Evolutionary conservation across 192 early-diverging fungal genomes (phyloP), one percentile per base, ranked within the genome.

Genomic region (Chytriomyces sp.): DNA sequence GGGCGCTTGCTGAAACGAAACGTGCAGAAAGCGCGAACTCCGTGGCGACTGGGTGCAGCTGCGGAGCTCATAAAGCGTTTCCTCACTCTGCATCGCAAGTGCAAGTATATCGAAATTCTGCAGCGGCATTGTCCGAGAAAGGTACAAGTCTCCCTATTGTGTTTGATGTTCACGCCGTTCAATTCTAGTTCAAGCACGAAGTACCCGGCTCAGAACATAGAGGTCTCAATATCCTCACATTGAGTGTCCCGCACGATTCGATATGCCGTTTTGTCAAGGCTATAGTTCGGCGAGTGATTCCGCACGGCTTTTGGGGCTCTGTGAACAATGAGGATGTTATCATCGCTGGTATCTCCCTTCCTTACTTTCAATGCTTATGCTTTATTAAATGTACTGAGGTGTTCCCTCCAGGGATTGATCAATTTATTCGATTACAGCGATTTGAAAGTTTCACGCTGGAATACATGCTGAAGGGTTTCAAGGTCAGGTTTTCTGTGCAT

Each of bases 361-460:
- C 25, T 53, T 59, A 26, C 40, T 33, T 28, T 12, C 52, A 22
- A 12, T 52, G 34, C 2, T 3, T 25, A 25, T 7, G 60, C 40
- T 6, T 34, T 4, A 40, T 33, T 10, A 54, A 26, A 26, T 28
- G 53, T 25, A 5, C 12, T 14, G 65, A 26, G 8, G 25, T 34
- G n/a, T 39, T 41, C 17, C 28, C 3, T 3, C 17, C 52, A 89
- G 88, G 75, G 25, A 66, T 93, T 39, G 80, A 81, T 1, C 73
- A 44, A 19, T 81, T 91, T 39, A 78, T 93, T 8, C 70, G 75
- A 8, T 65, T 89, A 0, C 73, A 89, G 0, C 82, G 86, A 30
- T 86, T 82, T 59, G 93, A 93, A 64, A 82, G 79, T 22, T 34
- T 90, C 49, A 81, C 86, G 0, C 31, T 93, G 28, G 76, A 84